Evolutionary conservation across 75 land plant species (phyloP), one percentile per base, ranked within the genome.

Genomic region (Sequoiadendron giganteum): DNA sequence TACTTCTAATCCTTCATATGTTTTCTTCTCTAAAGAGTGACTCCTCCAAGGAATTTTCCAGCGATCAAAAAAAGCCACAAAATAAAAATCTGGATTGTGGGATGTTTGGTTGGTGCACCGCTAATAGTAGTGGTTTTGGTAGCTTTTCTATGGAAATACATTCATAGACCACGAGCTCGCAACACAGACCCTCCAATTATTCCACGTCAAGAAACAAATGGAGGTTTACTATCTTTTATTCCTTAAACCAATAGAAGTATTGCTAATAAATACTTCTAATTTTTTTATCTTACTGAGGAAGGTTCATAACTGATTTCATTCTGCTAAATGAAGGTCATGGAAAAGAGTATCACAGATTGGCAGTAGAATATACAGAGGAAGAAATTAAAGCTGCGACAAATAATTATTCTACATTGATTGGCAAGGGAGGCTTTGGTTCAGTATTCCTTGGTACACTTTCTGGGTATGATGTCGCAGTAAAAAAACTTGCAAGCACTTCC

Each of bases 311-410:
- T 25, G 11, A 19, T n/a, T 5, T 7, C 28, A 19, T 65, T 65
- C 28, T 18, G 1, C 5, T 7, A 70, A 32, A 70, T 70, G 73
- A n/a, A 70, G 10, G 6, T 70, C 73, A n/a, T 7, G 52, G 10
- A 48, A 70, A 70, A 4, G 32, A n/a, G 9, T 70, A 70, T n/a
- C 73, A 70, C 5, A 70, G 73, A 70, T 25, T 70, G 73, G 73
- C 73, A 6, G 25, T 7, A 84, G 85, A 78, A 48, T 97, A 95
- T 84, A 90, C 92, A 13, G 93, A 91, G 47, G 89, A 92, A 87
- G 99, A 97, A 84, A 86, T 97, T 94, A 87, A 80, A 73, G 34
- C 56, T 0, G 97, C 99, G 15, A 97, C 99, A n/a, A 83, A 92
- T 56, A 91, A 92, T 84, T 97, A 70, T 70, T 25, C 73, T n/a